These are phyloP conservation scores for Arthonia radiata DNA, from an alignment of 495 filamentous ascomycete genomes.

Conservation along the genomic window DNA sequence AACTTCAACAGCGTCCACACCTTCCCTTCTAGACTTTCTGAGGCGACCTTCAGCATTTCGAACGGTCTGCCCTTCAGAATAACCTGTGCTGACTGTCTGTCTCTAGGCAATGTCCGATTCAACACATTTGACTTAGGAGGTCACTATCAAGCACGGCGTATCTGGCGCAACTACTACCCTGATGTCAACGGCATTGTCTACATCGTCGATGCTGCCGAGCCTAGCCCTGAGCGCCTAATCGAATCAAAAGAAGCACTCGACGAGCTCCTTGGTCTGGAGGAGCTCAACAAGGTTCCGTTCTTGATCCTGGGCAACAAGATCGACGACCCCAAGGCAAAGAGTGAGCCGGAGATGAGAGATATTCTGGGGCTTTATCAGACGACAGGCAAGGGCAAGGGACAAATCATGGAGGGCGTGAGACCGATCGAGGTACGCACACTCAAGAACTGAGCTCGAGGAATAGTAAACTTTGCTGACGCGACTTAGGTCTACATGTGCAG, in stretches of 20 bases:
- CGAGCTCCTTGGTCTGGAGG: constrained; percentile 81
- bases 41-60: no score
- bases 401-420: constrained; percentile 77
- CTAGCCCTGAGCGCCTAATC: constrained; percentile 68
- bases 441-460: no score
- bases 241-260: constrained; percentile 95
- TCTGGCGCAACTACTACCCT: constrained; percentile 95
- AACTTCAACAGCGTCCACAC: no score
- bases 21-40: no score
- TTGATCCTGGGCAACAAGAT: constrained; percentile 96
- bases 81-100: no score
- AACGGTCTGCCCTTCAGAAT: no score
- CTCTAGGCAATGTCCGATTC: constrained; percentile 89
- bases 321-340: constrained; percentile 84
- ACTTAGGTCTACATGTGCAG: constrained; percentile 98
- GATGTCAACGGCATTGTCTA: constrained; percentile 96
- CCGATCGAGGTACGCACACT: no score
- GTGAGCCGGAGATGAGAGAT: constrained; percentile 79
- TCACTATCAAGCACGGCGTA: constrained; percentile 88
- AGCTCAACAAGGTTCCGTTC: constrained; percentile 27
- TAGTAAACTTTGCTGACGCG: no score
- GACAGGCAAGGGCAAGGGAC: constrained; percentile 94
- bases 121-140: constrained; percentile 95
- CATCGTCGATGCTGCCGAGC: constrained; percentile 92
- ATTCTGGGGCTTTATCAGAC: constrained; percentile 86